Conservation (phyloP, 1,139 yeast species). For the Sugiyamaella sp. region DNA sequence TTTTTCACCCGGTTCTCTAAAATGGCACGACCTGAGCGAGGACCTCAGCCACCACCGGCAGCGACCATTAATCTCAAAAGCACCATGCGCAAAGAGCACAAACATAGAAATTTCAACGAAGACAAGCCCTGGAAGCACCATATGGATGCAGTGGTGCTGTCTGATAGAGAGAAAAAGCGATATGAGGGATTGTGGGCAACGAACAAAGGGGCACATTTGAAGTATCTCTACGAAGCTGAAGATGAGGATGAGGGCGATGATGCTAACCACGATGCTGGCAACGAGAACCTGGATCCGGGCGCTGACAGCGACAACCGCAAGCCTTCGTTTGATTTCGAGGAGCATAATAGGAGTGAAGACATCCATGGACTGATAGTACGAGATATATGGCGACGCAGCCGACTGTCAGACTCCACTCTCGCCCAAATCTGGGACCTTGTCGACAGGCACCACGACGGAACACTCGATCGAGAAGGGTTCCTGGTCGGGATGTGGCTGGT, state of each 20-base stretch:
- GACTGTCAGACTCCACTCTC: constrained; percentile 65
- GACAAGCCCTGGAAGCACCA: constrained; percentile 97
- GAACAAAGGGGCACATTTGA: constrained; percentile 67
- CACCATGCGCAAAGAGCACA: constrained; percentile 67
- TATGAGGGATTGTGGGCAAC: constrained; percentile 95
- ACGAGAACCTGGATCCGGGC: constrained; percentile 7
- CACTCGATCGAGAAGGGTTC: constrained; percentile 77
- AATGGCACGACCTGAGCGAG: constrained; percentile 2
- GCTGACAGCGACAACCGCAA: background rate
- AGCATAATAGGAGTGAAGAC: constrained; percentile 42
- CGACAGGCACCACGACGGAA: constrained; percentile 75
- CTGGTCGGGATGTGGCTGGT: constrained; percentile 95
- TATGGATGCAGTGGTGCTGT: constrained; percentile 58
- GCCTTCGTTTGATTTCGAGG: constrained; percentile 4
- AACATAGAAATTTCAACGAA: constrained; percentile 66
- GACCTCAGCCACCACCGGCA: background rate
- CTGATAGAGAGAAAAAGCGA: constrained; percentile 77
- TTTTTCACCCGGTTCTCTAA: constrained; percentile 10
- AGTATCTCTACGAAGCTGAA: constrained; percentile 40
- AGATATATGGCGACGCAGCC: constrained; percentile 78
- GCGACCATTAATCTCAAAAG: constrained; percentile 14
- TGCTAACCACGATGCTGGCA: background rate
- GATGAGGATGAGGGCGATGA: constrained; percentile 61
- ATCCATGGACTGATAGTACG: constrained; percentile 72
- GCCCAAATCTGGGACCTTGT: constrained; percentile 77